Base-by-base conservation (phyloP, 768 basidiomycete species). In the Hebeloma cylindrosporum region DNA sequence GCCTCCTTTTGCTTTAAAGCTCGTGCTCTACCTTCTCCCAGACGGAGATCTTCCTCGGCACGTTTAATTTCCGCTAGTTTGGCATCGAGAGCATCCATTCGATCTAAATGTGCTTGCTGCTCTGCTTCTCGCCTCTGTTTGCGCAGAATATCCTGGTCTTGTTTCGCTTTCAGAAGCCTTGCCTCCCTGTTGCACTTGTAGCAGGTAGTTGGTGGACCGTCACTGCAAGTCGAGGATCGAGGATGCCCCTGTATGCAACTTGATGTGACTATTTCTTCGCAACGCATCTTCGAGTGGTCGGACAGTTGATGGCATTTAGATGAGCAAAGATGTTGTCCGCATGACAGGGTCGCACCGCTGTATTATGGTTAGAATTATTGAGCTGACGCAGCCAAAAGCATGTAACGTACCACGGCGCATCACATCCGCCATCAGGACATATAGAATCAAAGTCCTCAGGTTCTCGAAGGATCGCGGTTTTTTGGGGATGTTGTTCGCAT, bases 371-470 rank as follows among this genome's bases (percentile, higher is more conserved):
- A 8, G n/a, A n/a, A 20, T n/a, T n/a, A n/a, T n/a, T 10, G 22
- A 28, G 10, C 5, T 18, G n/a, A 17, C 25, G 7, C 7, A 7
- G 20, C 32, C 27, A 14, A 7, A 29, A 27, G 33, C n/a, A 46
- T 18, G 30, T 23, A 20, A 55, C 70, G 35, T 63, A 85, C 85
- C 85, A 87, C 32, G 76, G 72, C 47, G 73, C 67, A 3, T 48
- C 60, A 47, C 84, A 87, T 2, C 84, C 84, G 7, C 85, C 84
- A 38, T 83, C 82, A 0, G 83, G 83, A 47, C 71, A 71, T 16
- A 70, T 41, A 9, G 43, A 45, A 7, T 80, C 73, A 35, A 86
- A 87, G 8, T 82, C 74, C 2, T 53, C 62, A 0, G 78, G 69
- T 4, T 53, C 35, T 31, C 60, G 63, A 13, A 85, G 56, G 25